These are phyloP conservation scores for Lentinula detonsa DNA, from an alignment of 768 basidiomycete genomes.

Conservation along the genomic window DNA sequence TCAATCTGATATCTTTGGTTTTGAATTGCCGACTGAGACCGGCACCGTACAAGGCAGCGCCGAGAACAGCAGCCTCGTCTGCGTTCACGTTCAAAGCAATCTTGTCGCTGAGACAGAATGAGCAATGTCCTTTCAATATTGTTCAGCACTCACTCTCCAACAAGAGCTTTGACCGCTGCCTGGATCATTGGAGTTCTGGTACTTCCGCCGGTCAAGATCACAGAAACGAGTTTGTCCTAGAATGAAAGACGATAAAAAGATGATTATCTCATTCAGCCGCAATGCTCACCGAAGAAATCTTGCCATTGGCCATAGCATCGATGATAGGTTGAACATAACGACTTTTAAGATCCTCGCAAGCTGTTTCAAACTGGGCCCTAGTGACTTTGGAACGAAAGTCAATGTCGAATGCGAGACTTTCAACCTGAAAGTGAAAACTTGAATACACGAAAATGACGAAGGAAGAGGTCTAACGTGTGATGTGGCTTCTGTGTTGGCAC, in stretches of 20 bases:
- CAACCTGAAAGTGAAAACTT: constrained; percentile 46
- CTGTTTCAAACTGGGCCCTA: constrained; percentile 72
- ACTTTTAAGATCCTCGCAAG: constrained; percentile 57
- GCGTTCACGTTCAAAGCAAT: constrained; percentile 95
- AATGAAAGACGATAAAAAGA: neutral
- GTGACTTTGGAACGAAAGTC: constrained; percentile 82
- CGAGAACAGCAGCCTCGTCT: constrained; percentile 93
- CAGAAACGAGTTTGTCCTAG: constrained; percentile 74
- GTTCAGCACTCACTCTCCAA: constrained; percentile 60
- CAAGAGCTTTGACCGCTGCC: constrained; percentile 64
- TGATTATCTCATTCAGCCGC: neutral
- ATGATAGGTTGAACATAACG: constrained; percentile 67
- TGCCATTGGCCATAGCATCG: constrained; percentile 65
- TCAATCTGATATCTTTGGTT: constrained; percentile 88
- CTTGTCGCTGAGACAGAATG: constrained; percentile 45
- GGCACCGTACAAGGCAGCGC: constrained; percentile 91
- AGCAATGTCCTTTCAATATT: neutral
- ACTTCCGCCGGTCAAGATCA: constrained; percentile 89
- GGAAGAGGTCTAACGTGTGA: constrained; percentile 49
- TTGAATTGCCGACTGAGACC: constrained; percentile 85
- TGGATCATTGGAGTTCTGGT: constrained; percentile 93
- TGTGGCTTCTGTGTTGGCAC: constrained; percentile 81
- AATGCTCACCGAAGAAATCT: constrained; percentile 54
- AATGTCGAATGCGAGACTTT: constrained; percentile 84
- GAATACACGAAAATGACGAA: neutral